A percentile compares a stretch with the other conserved stretches of the same genome.
Evolutionary conservation across 2,329 filamentous ascomycete genomes (phyloP).

Genomic region (Cercospora sesami): DNA sequence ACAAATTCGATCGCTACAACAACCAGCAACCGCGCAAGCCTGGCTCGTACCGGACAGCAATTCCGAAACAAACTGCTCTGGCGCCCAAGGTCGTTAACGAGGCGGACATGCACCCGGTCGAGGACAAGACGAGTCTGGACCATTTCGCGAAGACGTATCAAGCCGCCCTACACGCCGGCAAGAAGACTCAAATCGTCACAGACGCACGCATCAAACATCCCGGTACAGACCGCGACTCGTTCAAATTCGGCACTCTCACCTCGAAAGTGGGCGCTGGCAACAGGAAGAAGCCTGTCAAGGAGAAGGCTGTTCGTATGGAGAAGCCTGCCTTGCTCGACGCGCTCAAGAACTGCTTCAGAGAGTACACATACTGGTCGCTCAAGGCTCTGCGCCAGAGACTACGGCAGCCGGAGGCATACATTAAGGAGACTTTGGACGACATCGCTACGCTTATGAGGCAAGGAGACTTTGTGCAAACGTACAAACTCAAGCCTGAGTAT

Average conservation of each 20-base stretch:
- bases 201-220: conserved; percentile 20
- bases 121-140: conserved; percentile 67
- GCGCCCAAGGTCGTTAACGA: conserved; percentile 73
- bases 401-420: conserved; percentile 87
- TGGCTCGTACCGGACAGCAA: conserved; percentile 35
- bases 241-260: conserved; percentile 39
- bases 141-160: conserved; percentile 42
- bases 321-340: conserved; percentile 84
- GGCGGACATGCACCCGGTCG: conserved; percentile 67
- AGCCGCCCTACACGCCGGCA: conserved; percentile 45
- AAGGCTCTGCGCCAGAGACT: conserved; percentile 75
- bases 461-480: conserved; percentile 81
- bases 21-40: conserved; percentile 27
- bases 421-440: conserved; percentile 80
- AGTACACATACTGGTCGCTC: conserved; percentile 93
- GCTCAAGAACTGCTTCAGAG: conserved; percentile 78
- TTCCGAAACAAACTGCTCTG: conserved; percentile 73
- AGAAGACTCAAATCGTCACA: conserved; percentile 50
- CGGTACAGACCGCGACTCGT: conserved; percentile 34
- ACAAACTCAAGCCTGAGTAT: conserved; percentile 74
- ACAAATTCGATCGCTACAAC: conserved; percentile 27
- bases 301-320: conserved; percentile 87
- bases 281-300: conserved; percentile 54
- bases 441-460: conserved; percentile 80
- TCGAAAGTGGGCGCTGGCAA: conserved; percentile 34